Evolutionary conservation across 352 stramenopile species (phyloP), one percentile per base, ranked within the genome.

Genomic region (Phytophthora colocasiae): DNA sequence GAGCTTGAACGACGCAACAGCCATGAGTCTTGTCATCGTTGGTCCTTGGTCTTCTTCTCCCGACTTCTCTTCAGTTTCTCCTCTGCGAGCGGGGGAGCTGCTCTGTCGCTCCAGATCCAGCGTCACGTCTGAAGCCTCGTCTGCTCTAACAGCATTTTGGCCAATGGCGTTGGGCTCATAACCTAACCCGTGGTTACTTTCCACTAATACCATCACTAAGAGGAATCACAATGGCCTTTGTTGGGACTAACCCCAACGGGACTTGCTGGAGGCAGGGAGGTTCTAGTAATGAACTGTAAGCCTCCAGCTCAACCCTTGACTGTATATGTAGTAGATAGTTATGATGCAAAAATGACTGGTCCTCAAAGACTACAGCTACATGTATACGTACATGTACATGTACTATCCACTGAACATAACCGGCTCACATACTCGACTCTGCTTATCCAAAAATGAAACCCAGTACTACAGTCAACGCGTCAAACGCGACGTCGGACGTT

Each of bases 11-110:
- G 39, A 45, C n/a, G 39, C 39, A 22, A 45, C 39, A 45, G 39
- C 39, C 39, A 45, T 45, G 3, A 45, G 39, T 45, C 39, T 45
- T 19, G 39, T 45, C 39, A 45, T 45, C 39, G 39, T 45, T 45
- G 27, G 27, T 6, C 27, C 19, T 19, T 19, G 19, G 19, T 19
- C 19, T 19, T 19, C 19, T 19, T 19, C 19, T 19, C 19, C 19
- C 19, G 19, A 19, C 19, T 19, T 19, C 19, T 19, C 19, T 19
- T 19, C 19, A 19, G 19, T 1, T 19, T 19, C 19, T 19, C 1
- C 19, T 19, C 19, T 19, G 19, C 19, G 19, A 19, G 19, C 19
- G 19, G 19, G 19, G 19, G 19, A 1, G 19, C 19, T 19, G 19
- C n/a, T 19, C 19, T 19, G 19, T 19, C 19, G 1, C 19, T 19